These are phyloP conservation scores for Alisma plantagoaquatica DNA, from an alignment of 106 monocot species.

Conservation along the genomic window DNA sequence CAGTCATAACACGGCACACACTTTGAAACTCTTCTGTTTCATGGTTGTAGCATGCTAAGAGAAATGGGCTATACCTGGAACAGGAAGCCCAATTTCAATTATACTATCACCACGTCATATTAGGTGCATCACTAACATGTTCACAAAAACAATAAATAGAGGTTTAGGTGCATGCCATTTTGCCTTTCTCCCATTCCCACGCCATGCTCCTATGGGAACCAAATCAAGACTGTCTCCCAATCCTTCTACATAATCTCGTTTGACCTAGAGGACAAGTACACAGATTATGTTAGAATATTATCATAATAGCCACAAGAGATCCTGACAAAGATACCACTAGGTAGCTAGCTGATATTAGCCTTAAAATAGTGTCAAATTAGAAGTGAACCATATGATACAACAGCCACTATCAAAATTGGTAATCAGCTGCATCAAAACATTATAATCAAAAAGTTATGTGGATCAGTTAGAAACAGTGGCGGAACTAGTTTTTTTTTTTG, in stretches of 20 bases:
- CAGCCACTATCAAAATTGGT: too few species aligned
- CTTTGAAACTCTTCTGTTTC: constrained; percentile 90
- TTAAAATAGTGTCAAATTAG: too few species aligned
- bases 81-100: constrained; percentile 4
- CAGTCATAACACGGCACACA: constrained; percentile 95
- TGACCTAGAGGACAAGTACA: constrained; percentile 36
- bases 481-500: too few species aligned
- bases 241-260: constrained; percentile 91
- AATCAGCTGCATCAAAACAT: too few species aligned
- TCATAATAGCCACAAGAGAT: not conserved
- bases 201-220: constrained; percentile 94
- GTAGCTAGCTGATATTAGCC: too few species aligned
- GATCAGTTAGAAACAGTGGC: too few species aligned
- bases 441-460: too few species aligned
- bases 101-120: not conserved
- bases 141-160: constrained; percentile 3
- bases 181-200: constrained; percentile 97
- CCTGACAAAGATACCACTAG: too few species aligned
- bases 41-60: constrained; percentile 94
- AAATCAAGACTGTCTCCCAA: constrained; percentile 86
- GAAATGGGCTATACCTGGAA: constrained; percentile 96
- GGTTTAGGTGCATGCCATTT: constrained; percentile 49
- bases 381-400: too few species aligned
- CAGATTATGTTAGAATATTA: not conserved
- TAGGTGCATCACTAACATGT: not conserved